Evolutionary conservation across 352 stramenopile genomes (phyloP), one percentile per base, ranked within the genome.

Genomic region (Phytophthora pseudosyringae): DNA sequence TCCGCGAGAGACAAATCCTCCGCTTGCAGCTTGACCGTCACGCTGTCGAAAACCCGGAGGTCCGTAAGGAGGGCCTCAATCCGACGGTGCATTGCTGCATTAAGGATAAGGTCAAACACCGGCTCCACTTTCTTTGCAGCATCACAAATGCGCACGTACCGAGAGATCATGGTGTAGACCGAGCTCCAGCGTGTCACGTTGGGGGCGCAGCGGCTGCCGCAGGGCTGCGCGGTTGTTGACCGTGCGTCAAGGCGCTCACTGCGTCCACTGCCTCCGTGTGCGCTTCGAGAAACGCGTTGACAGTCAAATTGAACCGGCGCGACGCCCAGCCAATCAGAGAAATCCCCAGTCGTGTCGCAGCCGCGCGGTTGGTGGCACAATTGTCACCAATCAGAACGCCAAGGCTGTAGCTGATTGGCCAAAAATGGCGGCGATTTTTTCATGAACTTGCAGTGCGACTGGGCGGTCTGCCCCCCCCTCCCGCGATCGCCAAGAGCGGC

Each of bases 81-180:
- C 6, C 29, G 57, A 3, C 28, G 57, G 25, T 67, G 40, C 32
- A 32, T 35, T 1, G 25, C 48, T 40, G 35, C 21, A 25, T 50
- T 59, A 8, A 40, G 41, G 29, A 60, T 51, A 18, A 53, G 33
- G 40, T 60, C 26, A 28, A 54, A 43, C 18, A 55, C 49, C 40
- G 59, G 41, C 1, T 54, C 32, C 18, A 55, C 41, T 18, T 44
- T 10, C 48, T 67, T 60, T 8, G 25, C 21, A 5, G n/a, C 25
- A 33, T 67, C 59, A 2, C 39, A 47, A 26, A 59, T 59, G 13
- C 16, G 12, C 16, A 64, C 31, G 25, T 64, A 64, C 9, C 52
- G 54, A 25, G 41, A 31, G 0, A 62, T 5, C 32, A 47, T 54
- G 9, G n/a, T 11, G 55, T 52, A 61, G 18, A 47, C 18, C 7